Conservation (phyloP, 768 basidiomycete species). For the Grammothele lineata region DNA sequence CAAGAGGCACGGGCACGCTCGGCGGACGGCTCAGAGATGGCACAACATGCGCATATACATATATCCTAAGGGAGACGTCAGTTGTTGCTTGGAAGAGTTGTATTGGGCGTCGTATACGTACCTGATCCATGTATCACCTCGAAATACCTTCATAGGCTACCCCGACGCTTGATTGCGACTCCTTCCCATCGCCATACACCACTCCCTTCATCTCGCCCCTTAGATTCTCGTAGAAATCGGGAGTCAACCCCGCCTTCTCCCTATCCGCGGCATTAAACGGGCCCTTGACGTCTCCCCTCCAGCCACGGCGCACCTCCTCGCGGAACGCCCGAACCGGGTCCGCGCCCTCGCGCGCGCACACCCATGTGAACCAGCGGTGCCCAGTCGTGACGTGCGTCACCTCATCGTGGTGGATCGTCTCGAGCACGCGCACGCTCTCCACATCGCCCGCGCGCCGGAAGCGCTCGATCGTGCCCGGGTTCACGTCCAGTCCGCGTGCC, state of each 20-base stretch:
- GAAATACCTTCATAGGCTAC: conserved; percentile 7
- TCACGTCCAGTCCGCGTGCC: conserved; percentile 80
- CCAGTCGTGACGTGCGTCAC: conserved; percentile 79
- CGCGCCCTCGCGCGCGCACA: conserved; percentile 49
- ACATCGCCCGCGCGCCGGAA: conserved; percentile 62
- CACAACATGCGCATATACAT: no score
- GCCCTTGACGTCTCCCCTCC: conserved; percentile 70
- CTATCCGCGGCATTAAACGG: conserved; percentile 80
- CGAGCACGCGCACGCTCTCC: conserved; percentile 64
- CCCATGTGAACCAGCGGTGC: conserved; percentile 81
- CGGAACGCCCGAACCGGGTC: conserved; percentile 68
- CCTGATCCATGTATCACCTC: neutral
- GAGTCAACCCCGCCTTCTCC: conserved; percentile 67
- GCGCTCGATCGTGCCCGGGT: conserved; percentile 73
- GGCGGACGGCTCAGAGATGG: no score
- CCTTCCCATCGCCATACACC: conserved; percentile 1
- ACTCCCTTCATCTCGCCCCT: conserved; percentile 48
- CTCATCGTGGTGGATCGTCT: conserved; percentile 78
- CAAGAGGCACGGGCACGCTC: no score
- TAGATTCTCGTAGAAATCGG: conserved; percentile 69
- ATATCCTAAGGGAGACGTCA: no score
- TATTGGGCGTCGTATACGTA: no score
- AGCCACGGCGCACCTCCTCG: conserved; percentile 63
- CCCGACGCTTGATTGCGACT: neutral
- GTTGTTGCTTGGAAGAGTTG: no score